Conservation (phyloP, 2,329 filamentous ascomycete species). For the Nakataea oryzae region DNA sequence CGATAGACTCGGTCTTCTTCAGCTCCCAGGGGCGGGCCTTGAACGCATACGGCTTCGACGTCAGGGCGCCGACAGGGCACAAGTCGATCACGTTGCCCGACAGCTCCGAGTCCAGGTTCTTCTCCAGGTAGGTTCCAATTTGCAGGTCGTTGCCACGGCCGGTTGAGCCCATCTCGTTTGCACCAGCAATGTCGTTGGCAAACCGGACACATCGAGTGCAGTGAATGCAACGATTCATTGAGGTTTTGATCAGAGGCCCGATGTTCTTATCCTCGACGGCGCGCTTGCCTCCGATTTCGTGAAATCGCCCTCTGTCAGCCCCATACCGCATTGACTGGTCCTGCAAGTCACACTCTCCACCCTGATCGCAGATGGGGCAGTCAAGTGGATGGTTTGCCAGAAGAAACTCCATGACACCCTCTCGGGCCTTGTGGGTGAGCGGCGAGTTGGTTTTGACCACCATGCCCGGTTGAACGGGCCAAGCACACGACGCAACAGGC, state of each 20-base stretch:
- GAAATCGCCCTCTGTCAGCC: slow-evolving; percentile 89
- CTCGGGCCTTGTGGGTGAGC: slow-evolving; percentile 90
- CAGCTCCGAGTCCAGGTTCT: slow-evolving; percentile 85
- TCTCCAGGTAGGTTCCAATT: slow-evolving; percentile 95
- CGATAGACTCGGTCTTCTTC: slow-evolving; percentile 90
- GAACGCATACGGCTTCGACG: slow-evolving; percentile 97
- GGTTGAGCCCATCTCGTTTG: slow-evolving; percentile 86
- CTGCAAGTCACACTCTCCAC: slow-evolving; percentile 97
- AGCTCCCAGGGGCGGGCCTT: slow-evolving; percentile 94
- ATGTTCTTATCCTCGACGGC: slow-evolving; percentile 99
- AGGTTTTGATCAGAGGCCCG: slow-evolving; percentile 94
- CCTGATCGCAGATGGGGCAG: slow-evolving; percentile 97
- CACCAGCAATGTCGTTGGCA: slow-evolving; percentile 92
- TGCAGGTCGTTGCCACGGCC: slow-evolving; percentile 96
- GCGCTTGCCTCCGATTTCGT: slow-evolving; percentile 91
- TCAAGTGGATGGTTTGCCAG: slow-evolving; percentile 93
- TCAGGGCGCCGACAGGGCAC: slow-evolving; percentile 92
- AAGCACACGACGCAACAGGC: slow-evolving; percentile 95
- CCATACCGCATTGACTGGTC: slow-evolving; percentile 99
- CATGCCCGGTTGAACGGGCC: slow-evolving; percentile 98
- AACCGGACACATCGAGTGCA: slow-evolving; percentile 97
- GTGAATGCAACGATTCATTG: slow-evolving; percentile 99
- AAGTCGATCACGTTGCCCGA: slow-evolving; percentile 97
- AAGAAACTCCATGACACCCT: slow-evolving; percentile 98
- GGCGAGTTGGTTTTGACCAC: slow-evolving; percentile 98